Evolutionary conservation across 139 green algal genomes (phyloP), one percentile per base, ranked within the genome.

Genomic region (Chlorella vulgaris): DNA sequence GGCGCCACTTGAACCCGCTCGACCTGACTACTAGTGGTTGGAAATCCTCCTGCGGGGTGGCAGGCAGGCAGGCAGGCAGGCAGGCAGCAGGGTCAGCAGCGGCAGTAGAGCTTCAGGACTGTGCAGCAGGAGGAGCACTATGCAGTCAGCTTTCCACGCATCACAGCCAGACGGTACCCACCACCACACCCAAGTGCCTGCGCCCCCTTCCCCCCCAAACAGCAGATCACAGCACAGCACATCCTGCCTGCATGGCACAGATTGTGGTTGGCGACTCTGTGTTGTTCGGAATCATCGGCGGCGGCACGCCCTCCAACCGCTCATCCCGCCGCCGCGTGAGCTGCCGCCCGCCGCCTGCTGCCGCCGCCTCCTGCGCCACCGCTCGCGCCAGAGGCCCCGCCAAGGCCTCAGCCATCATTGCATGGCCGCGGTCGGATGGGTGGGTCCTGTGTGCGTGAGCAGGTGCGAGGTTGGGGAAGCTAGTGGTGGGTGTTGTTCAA

Each of bases 351-450:
- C 73, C 73, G 10, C 51, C 74, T 58, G 22, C 38, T n/a, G 22
- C 74, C 18, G 58, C 74, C 0, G 58, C 38, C 39, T 79, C 73
- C 15, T 50, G 38, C 4, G 40, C 74, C 29, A 43, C 29, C 2
- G 74, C 74, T 0, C 74, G 74, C 55, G 35, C 50, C 74, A 80
- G 55, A 7, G 74, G 58, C 26, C 74, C 74, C 18, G 74, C 74
- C n/a, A 80, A 28, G 28, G 74, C 74, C 74, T 80, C 74, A 0
- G 74, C 74, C 74, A 80, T 70, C 58, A 80, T 80, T 8, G 43
- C n/a, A 61, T 80, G 74, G 5, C 74, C 74, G n/a, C 74, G 74
- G 74, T 80, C 58, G 19, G 74, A 69, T 36, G 74, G 74, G 74
- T 80, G 74, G 19, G 58, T 80, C 28, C 74, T 80, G 74, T 55